Evolutionary conservation across 2,329 filamentous ascomycete genomes (phyloP).

Genomic region (Botrytis medusae): DNA sequence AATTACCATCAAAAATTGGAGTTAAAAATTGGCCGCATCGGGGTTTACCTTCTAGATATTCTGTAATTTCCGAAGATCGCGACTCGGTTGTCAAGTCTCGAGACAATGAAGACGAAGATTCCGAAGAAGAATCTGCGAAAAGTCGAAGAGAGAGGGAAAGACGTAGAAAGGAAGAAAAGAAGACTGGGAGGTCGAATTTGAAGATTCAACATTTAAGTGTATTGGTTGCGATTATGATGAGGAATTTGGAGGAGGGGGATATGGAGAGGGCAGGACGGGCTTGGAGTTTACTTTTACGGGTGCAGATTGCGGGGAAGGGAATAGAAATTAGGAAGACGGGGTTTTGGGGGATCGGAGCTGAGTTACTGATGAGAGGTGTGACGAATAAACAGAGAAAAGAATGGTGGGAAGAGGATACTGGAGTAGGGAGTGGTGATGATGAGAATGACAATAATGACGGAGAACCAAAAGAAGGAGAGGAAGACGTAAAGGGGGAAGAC

Average conservation of each 20-base stretch:
- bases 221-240: slow-evolving; percentile 69
- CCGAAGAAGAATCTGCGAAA: slow-evolving; percentile 26
- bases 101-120: slow-evolving; percentile 18
- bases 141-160: slow-evolving; percentile 22
- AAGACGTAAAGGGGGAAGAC: slow-evolving; percentile 19
- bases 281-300: slow-evolving; percentile 70
- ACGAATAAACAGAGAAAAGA: slow-evolving; percentile 31
- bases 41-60: slow-evolving; percentile 36
- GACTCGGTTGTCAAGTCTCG: neutral
- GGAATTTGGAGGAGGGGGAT: slow-evolving; percentile 69
- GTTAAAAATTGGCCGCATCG: slow-evolving; percentile 54
- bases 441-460: slow-evolving; percentile 9
- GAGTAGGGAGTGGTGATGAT: slow-evolving; percentile 4
- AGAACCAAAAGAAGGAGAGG: slow-evolving; percentile 20
- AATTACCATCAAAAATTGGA: slow-evolving; percentile 40
- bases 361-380: slow-evolving; percentile 67
- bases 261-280: slow-evolving; percentile 70
- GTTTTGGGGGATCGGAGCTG: slow-evolving; percentile 81
- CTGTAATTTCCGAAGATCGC: neutral
- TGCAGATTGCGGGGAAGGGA: slow-evolving; percentile 52
- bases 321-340: slow-evolving; percentile 69
- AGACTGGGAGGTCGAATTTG: slow-evolving; percentile 35
- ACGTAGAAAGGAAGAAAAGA: slow-evolving; percentile 20
- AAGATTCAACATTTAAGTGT: slow-evolving; percentile 61
- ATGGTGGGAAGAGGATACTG: slow-evolving; percentile 17